Evolutionary conservation across 148 eudicot species (phyloP), one percentile per base, ranked within the genome.

Genomic region (Agrostemma githago): DNA sequence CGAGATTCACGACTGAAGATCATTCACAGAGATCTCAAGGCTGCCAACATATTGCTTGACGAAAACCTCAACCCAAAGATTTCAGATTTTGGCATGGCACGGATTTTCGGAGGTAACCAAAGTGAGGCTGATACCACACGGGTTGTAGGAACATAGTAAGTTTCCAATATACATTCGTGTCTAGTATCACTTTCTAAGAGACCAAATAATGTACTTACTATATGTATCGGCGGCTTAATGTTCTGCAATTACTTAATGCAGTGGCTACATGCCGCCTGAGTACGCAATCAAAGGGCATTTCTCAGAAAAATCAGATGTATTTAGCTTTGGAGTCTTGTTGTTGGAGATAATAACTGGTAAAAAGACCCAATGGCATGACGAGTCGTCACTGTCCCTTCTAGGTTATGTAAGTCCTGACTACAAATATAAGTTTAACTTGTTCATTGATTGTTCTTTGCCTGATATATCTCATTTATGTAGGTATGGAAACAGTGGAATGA

Each of bases 101-200:
- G 89, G 71, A 87, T 86, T 43, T 80, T 88, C 38, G 88, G 87
- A 26, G 88, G 80, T 51, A 78, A 84, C 71, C 84, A 86, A 78
- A 79, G 73, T 63, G 82, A 88, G 85, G 88, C 75, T 12, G 83
- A 81, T 56, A 88, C 91, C 14, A 76, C 56, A 59, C 79, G 89
- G 53, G 85, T 90, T 11, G 88, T 84, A 39, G 95, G 95, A 61
- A 90, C 95, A 56, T 88, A 84, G 95, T 90, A 79, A 84, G 89
- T 68, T 41, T 20, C 44, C 21, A n/a, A 5, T 6, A 53, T 5
- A 51, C 51, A 38, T 11, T 37, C 14, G 5, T 65, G 5, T 10
- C 21, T 21, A 44, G 57, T 15, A 42, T 59, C 68, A 40, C 5
- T 3, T 72, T 2, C 54, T 5, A 66, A 40, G 6, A 53, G 3